Evolutionary conservation across 352 stramenopile genomes (phyloP).

Genomic region (Globisporangium paddicum): DNA sequence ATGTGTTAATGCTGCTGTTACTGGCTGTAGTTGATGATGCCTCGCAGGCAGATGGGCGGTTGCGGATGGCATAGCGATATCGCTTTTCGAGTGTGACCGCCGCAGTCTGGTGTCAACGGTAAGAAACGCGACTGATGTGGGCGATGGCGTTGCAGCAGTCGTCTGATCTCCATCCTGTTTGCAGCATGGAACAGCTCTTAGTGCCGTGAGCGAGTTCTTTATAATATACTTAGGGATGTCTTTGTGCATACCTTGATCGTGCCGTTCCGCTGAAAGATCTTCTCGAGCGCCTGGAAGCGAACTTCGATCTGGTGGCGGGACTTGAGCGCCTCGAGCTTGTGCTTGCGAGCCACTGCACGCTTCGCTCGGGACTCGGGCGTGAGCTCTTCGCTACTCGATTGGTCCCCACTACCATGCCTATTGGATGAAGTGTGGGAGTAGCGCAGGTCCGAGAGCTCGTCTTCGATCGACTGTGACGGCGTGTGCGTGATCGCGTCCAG

Average conservation of each 20-base stretch:
- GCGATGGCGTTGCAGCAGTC: no score
- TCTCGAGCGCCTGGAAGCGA: constrained; percentile 56
- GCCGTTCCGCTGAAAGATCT: constrained; percentile 43
- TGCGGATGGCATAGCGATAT: background rate
- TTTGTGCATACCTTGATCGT: constrained; percentile 25
- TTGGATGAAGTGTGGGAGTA: constrained; percentile 7
- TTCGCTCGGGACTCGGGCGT: constrained; percentile 17
- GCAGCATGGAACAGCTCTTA: background rate
- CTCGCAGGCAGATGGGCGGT: background rate
- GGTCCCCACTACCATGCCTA: constrained; percentile 1
- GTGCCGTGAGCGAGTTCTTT: background rate
- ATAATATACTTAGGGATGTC: background rate
- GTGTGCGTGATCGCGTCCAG: constrained; percentile 63
- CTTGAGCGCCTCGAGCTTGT: constrained; percentile 49
- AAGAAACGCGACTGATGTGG: no score
- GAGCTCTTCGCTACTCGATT: background rate
- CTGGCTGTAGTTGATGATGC: background rate
- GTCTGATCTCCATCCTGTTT: background rate
- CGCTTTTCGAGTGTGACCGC: constrained; percentile 3
- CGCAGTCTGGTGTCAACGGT: background rate
- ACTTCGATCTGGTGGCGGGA: constrained; percentile 47
- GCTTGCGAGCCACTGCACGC: constrained; percentile 26
- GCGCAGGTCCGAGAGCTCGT: constrained; percentile 47
- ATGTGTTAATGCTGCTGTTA: background rate
- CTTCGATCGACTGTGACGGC: constrained; percentile 42